phyloP scores from a whole-genome alignment of 2,329 filamentous ascomycete genomes.

The Colletotrichum limetticola region DNA sequence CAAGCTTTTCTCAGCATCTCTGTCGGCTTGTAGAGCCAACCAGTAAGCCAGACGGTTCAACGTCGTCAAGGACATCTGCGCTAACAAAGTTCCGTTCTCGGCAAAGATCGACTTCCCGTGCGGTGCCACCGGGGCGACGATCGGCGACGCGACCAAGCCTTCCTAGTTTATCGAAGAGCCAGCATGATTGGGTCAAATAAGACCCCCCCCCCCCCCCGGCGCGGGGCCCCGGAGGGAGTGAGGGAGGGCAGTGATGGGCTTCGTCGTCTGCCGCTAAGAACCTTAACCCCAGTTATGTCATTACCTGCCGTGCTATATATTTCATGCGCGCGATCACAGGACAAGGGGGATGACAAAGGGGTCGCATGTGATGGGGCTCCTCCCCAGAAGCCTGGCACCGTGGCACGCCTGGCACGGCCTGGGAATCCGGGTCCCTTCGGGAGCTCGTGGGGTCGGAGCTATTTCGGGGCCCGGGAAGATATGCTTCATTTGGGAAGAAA shows the following conservation, averaged over 20 bases:
- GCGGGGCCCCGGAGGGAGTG: background rate
- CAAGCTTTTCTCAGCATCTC: no score
- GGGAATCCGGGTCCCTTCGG: slow-evolving; percentile 6
- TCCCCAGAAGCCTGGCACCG: background rate
- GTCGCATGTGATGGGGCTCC: slow-evolving; percentile 32
- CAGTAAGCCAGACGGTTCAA: no score
- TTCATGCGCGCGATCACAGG: slow-evolving; percentile 30
- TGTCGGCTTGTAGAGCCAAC: no score
- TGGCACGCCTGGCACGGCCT: background rate
- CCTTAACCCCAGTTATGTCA: slow-evolving; percentile 36
- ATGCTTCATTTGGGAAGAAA: background rate
- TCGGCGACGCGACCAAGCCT: no score
- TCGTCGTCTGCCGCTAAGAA: slow-evolving; percentile 26
- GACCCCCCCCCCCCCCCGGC: no score
- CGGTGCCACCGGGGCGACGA: no score
- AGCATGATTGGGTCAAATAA: no score
- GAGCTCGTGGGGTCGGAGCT: slow-evolving; percentile 21
- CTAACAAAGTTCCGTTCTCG: no score
- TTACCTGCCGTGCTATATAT: background rate
- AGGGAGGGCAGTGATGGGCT: slow-evolving; percentile 1
- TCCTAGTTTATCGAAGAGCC: no score
- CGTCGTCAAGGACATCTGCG: no score
- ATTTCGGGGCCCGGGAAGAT: background rate
- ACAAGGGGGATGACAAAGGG: slow-evolving; percentile 7
- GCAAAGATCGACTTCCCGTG: no score